Base-by-base conservation (phyloP, 1,139 yeast genomes). In the Pichia sp. region DNA sequence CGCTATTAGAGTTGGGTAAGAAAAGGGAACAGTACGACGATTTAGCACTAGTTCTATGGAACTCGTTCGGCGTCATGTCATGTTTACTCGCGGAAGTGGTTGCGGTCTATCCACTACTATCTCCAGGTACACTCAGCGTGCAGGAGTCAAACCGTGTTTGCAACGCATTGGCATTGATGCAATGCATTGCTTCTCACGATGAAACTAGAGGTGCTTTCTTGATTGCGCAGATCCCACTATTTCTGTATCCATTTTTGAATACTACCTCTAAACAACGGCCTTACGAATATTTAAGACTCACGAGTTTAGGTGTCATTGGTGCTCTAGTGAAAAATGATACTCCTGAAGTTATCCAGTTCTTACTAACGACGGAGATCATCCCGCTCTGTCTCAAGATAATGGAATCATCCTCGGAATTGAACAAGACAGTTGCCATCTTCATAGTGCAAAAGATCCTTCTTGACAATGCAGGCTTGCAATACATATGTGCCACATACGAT, bases 271-370 rank as follows among this genome's bases (percentile, higher is more conserved):
- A 91, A 55, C 88, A 87, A 49, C 71, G 96, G 48, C 85, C 96
- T 11, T 91, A 88, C 63, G 98, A 91, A 60, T 91, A 91, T 58
- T 69, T 91, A 50, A 70, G 98, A 46, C 69, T 91, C 44, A 91
- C 98, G 1, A 83, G 95, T 40, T 72, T 91, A 42, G 98, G 98
- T 25, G 97, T 91, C 5, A 85, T 91, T 57, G 98, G 98, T 14
- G 98, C 98, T 0, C 66, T 91, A 42, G 98, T 91, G 21, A 91
- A 91, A 53, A 88, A 88, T 58, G 98, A 91, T 55, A 84, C 95
- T 3, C 87, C 95, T 11, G 96, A 91, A 51, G 98, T 91, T 34
- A 88, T 91, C 44, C 82, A 83, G 45, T 91, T 91, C 55, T 64
- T 91, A 51, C 67, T 91, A 32, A 80, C 96, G 11, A 88, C 98